Conservation (phyloP, 345 rosid species). For the Gossypium longicalyx region DNA sequence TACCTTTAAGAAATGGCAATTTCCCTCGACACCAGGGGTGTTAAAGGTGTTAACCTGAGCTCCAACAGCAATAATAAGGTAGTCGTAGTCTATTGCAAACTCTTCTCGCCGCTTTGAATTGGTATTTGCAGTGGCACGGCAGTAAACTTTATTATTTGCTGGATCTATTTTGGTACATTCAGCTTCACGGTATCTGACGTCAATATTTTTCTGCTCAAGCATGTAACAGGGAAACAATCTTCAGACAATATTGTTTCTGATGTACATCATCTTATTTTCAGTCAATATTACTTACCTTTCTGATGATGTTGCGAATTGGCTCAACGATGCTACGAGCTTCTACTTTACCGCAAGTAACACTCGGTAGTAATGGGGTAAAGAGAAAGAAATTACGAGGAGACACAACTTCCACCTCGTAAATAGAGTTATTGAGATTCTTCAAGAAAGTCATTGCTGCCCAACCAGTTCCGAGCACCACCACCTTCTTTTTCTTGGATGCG, state of each 20-base stretch:
- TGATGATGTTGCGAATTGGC: constrained; percentile 84
- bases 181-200: constrained; percentile 64
- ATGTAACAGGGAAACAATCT: not conserved
- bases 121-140: constrained; percentile 48
- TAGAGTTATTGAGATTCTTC: constrained; percentile 59
- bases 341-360: constrained; percentile 94
- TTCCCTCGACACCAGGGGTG: constrained; percentile 89
- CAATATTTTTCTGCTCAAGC: constrained; percentile 51
- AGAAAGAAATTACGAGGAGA: constrained; percentile 98
- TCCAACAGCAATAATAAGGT: constrained; percentile 92
- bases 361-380: constrained; percentile 95
- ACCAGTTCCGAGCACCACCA: constrained; percentile 94
- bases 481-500: constrained; percentile 69
- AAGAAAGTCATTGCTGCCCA: constrained; percentile 97
- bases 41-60: constrained; percentile 92
- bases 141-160: constrained; percentile 66
- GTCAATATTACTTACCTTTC: constrained; percentile 38
- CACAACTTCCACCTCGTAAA: constrained; percentile 77
- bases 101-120: constrained; percentile 54
- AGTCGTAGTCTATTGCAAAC: constrained; percentile 79
- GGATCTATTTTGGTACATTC: constrained; percentile 89
- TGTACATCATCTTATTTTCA: not conserved
- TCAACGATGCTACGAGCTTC: constrained; percentile 96
- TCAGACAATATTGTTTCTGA: not conserved
- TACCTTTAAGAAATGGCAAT: constrained; percentile 81